Base-by-base conservation (phyloP, 768 basidiomycete species). In the Termitomyces sp. region DNA sequence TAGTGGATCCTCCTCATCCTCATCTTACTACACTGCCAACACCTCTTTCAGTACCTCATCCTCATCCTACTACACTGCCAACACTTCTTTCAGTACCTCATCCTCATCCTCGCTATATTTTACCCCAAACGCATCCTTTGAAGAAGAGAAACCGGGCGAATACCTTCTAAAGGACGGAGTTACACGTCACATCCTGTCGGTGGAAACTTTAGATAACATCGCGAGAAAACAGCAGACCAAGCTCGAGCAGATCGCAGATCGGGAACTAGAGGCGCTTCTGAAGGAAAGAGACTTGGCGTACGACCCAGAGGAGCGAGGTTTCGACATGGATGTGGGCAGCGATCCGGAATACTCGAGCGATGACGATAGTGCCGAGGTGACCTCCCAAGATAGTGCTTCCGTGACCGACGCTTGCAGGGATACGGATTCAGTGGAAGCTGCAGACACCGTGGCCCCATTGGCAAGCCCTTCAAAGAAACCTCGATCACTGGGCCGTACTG, bases 51-150 rank as follows among this genome's bases (percentile, higher is more conserved):
- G n/a, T 12, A 21, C 31, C 4, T 21, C 44, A 25, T 46, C 25
- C 32, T 54, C 53, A 35, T 42, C 53, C 16, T 43, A 42, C 17
- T 42, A 43, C 9, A 43, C 40, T 32, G 44, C 32, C 54, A 47
- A 46, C 12, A 43, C 35, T n/a, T 53, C 51, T 12, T 34, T 53
- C 23, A 21, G n/a, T 12, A 21, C 31, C 4, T 21, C 44, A 25
- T 46, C 25, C n/a, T 51, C 48, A 14, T 51, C 49, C 27, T 57
- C 56, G n/a, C 34, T 37, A n/a, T 57, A 43, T 35, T 25, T 44
- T 3, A 57, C 49, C 16, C 48, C 48, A 1, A 29, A 44, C 42
- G 10, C 42, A 10, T 57, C 56, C 2, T 51, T 51, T 3, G 42
- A 37, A 19, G 42, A 34, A 14, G 46, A 41, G 8, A 40, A 19